Evolutionary conservation across 2,329 filamentous ascomycete genomes (phyloP), one percentile per base, ranked within the genome.

Genomic region (Arachnomyces sp.): DNA sequence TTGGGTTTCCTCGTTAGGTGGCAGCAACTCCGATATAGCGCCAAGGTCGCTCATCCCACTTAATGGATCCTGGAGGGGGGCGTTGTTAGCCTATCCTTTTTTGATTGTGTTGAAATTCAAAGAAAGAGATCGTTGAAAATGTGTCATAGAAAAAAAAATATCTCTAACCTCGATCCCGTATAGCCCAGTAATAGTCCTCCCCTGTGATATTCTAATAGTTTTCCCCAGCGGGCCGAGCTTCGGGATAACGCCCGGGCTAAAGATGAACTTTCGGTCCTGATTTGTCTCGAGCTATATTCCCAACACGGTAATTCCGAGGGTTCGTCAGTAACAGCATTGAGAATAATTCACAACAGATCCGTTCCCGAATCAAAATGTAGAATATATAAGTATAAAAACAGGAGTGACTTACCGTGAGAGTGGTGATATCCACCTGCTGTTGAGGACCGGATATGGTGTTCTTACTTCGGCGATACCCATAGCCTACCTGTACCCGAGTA

Each of bases 101-200:
- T 5, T 8, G 17, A 3, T 14, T 7, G 13, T 6, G 11, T 15
- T 3, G 14, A 14, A 4, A 14, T 12, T 35, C n/a, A 13, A 39
- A n/a, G 28, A 18, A 15, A 25, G 14, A 16, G 33, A 11, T 12
- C 12, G 14, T n/a, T n/a, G n/a, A n/a, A n/a, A n/a, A n/a, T n/a
- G n/a, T n/a, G n/a, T n/a, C n/a, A n/a, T n/a, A n/a, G 28, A 40
- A 18, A 32, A 35, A 9, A 42, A 46, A 40, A 44, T 33, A 38
- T 38, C 18, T 45, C 47, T 28, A 45, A 52, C 49, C 39, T 50
- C 42, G 40, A 47, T 51, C 14, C 47, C 39, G 33, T 49, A 52
- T 38, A 52, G 43, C 25, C 50, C 50, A 8, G 46, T 52, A 29
- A 52, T 44, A 9, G 50, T 50, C 11, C 30, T 42, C 6, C 42